These are phyloP conservation scores for Xylaria sp. DNA, from an alignment of 2,329 filamentous ascomycete genomes.

Conservation along the genomic window DNA sequence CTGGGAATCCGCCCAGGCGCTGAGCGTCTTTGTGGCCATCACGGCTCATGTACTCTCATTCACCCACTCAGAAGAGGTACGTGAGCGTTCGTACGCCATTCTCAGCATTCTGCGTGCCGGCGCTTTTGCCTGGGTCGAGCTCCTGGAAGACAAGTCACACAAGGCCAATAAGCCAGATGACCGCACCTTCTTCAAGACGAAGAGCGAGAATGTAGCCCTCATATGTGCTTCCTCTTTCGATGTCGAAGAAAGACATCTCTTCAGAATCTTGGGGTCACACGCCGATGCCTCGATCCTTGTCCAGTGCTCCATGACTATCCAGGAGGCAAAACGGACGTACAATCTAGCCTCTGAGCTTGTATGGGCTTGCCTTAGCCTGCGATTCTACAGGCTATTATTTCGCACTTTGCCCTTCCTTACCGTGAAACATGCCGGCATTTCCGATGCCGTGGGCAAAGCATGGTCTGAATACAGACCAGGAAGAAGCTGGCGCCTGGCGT, in stretches of 20 bases:
- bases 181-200: slow-evolving; percentile 1
- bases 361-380: slow-evolving; percentile 7
- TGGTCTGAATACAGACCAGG: slow-evolving; percentile 8
- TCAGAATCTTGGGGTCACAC: background rate
- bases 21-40: slow-evolving; percentile 1
- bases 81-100: background rate
- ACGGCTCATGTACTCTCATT: slow-evolving; percentile 7
- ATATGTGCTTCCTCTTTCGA: slow-evolving; percentile 11
- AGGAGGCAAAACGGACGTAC: slow-evolving; percentile 5
- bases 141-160: slow-evolving; percentile 5
- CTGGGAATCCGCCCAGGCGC: slow-evolving; percentile 12
- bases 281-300: slow-evolving; percentile 9
- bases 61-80: background rate
- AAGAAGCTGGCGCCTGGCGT: slow-evolving; percentile 2
- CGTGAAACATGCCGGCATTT: slow-evolving; percentile 5
- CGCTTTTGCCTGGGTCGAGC: slow-evolving; percentile 11
- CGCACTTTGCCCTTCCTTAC: slow-evolving; percentile 5
- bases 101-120: slow-evolving; percentile 5
- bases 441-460: slow-evolving; percentile 9
- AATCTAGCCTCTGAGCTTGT: background rate
- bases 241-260: slow-evolving; percentile 3
- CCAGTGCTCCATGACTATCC: slow-evolving; percentile 13
- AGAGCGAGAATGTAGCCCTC: slow-evolving; percentile 10
- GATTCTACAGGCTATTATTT: slow-evolving; percentile 9
- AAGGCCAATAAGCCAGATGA: background rate